A percentile compares a stretch with the other conserved stretches of the same genome.
These are phyloP conservation scores for Amauroascus niger DNA, from an alignment of 2,329 filamentous ascomycete genomes.

Conservation along the genomic window DNA sequence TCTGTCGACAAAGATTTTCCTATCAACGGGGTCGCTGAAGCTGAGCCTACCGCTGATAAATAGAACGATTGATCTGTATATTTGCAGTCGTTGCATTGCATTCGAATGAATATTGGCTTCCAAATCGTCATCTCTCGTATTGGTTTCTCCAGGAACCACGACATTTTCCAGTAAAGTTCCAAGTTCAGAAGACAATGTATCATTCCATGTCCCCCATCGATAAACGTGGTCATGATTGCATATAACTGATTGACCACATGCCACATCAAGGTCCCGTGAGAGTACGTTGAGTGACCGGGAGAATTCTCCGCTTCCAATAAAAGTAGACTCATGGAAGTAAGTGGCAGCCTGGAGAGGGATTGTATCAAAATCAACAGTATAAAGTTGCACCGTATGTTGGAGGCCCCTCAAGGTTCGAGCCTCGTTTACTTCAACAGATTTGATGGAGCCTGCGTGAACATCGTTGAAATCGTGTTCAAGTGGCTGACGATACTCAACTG, in stretches of 20 bases:
- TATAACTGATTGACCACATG: slow-evolving; percentile 34
- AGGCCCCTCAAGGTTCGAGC: slow-evolving; percentile 31
- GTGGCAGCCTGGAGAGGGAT: slow-evolving; percentile 42
- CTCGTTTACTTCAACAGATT: slow-evolving; percentile 1
- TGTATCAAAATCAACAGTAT: slow-evolving; percentile 46
- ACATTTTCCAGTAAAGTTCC: slow-evolving; percentile 25
- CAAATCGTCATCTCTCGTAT: background rate
- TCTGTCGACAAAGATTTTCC: slow-evolving; percentile 38
- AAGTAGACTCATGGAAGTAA: slow-evolving; percentile 48
- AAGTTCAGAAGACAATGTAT: slow-evolving; percentile 43
- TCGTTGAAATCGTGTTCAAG: slow-evolving; percentile 20
- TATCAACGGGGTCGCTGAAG: slow-evolving; percentile 48
- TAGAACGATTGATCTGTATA: slow-evolving; percentile 38
- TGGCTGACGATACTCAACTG: slow-evolving; percentile 39
- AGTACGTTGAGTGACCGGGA: slow-evolving; percentile 35
- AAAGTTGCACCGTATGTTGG: slow-evolving; percentile 41
- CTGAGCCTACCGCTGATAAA: slow-evolving; percentile 43
- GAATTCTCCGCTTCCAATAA: slow-evolving; percentile 50
- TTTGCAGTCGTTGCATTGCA: slow-evolving; percentile 13
- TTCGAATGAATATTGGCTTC: background rate
- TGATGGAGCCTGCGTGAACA: background rate
- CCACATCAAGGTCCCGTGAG: slow-evolving; percentile 37
- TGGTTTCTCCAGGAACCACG: slow-evolving; percentile 15
- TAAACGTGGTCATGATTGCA: slow-evolving; percentile 27
- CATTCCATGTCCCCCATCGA: slow-evolving; percentile 48